Conservation (phyloP, 2,329 filamentous ascomycete genomes). For the Nannizziopsis arthrosporioides region DNA sequence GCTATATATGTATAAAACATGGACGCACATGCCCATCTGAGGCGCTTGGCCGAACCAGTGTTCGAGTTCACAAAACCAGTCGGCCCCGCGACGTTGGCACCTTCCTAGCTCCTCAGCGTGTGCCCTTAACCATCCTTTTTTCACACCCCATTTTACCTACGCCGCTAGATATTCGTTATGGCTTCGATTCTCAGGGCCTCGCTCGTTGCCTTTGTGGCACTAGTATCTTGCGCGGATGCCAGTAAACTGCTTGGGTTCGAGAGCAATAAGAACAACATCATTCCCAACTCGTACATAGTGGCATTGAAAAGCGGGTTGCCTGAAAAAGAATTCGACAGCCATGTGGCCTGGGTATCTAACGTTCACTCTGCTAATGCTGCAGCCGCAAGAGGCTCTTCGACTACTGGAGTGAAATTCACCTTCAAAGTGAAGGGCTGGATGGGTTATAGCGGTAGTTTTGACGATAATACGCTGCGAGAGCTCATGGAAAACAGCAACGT, state of each 20-base stretch:
- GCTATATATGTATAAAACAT: no score
- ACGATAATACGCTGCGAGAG: conserved; percentile 11
- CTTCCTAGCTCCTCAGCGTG: neutral
- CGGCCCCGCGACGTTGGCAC: no score
- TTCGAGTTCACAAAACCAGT: no score
- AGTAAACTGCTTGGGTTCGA: conserved; percentile 5
- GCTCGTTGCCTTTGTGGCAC: neutral
- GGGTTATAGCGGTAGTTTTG: conserved; percentile 14
- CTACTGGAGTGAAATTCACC: conserved; percentile 8
- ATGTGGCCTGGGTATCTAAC: conserved; percentile 9
- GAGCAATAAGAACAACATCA: conserved; percentile 5
- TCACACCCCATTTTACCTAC: neutral
- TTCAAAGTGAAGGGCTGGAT: conserved; percentile 13
- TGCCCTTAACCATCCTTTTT: neutral
- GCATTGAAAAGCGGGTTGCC: conserved; percentile 7
- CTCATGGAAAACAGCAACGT: conserved; percentile 8
- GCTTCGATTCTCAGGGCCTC: conserved; percentile 1
- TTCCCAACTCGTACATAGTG: conserved; percentile 11
- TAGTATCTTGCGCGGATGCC: conserved; percentile 4
- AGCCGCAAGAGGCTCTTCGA: neutral
- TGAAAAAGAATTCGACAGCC: conserved; percentile 4
- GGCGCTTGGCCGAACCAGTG: no score
- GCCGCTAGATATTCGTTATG: neutral
- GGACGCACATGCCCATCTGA: no score
- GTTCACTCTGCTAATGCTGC: conserved; percentile 2